These are phyloP conservation scores for Stephania cephalantha DNA, from an alignment of 164 flowering plant genomes.

Conservation along the genomic window DNA sequence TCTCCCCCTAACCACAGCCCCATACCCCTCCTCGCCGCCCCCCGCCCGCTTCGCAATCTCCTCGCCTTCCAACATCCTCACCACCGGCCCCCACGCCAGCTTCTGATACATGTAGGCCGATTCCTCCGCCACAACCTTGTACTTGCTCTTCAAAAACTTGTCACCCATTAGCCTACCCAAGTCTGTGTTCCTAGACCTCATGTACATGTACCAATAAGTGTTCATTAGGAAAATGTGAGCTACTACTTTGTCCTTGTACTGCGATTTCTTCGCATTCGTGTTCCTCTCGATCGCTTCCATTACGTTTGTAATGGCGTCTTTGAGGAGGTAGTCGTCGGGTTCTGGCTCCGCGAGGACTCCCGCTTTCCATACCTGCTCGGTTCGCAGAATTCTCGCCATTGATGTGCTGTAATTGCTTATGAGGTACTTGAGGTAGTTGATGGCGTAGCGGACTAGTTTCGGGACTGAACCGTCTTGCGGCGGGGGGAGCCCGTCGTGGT, in stretches of 20 bases:
- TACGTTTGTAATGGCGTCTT: conserved; percentile 44
- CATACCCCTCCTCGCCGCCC: background rate
- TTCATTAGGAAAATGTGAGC: conserved; percentile 54
- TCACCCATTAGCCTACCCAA: conserved; percentile 54
- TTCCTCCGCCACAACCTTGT: conserved; percentile 54
- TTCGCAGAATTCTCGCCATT: conserved; percentile 51
- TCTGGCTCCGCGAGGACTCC: conserved; percentile 45
- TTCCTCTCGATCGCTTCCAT: conserved; percentile 63
- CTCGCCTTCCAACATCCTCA: conserved; percentile 30
- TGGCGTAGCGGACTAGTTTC: conserved; percentile 53
- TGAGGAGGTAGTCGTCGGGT: conserved; percentile 42
- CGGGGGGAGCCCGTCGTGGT: conserved; percentile 49
- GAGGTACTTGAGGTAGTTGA: conserved; percentile 59
- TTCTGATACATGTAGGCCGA: conserved; percentile 58
- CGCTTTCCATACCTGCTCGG: conserved; percentile 54
- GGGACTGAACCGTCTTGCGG: conserved; percentile 61
- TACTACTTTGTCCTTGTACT: conserved; percentile 47
- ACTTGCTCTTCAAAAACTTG: conserved; percentile 43
- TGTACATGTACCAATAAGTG: conserved; percentile 78
- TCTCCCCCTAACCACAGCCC: conserved; percentile 24
- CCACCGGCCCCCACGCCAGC: conserved; percentile 54
- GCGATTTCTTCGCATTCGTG: conserved; percentile 37
- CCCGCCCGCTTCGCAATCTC: conserved; percentile 16
- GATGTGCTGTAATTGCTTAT: conserved; percentile 33
- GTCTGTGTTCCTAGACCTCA: conserved; percentile 55